A percentile compares a stretch with the other conserved stretches of the same genome.
phyloP scores from a whole-genome alignment of 176 grass and related monocot genomes.

The Bromus sterilis region DNA sequence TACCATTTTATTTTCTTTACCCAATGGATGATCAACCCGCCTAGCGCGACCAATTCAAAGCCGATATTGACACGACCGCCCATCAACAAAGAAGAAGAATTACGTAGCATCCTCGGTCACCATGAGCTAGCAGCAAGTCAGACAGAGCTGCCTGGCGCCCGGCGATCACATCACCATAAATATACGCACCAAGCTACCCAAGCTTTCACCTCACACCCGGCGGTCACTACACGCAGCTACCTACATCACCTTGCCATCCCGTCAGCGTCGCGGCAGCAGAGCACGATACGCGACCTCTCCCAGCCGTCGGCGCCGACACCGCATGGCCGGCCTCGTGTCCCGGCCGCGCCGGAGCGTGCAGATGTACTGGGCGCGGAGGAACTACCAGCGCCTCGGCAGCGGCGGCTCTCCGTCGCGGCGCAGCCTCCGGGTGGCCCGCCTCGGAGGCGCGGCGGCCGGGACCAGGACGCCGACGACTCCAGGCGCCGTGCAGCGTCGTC shows the following conservation, averaged over 20 bases:
- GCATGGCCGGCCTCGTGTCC: conserved; percentile 44
- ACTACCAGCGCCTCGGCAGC: conserved; percentile 36
- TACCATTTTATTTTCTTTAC: not conserved
- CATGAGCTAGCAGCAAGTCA: not conserved
- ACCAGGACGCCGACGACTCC: not conserved
- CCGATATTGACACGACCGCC: not conserved
- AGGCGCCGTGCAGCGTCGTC: not conserved
- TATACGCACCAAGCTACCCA: not conserved
- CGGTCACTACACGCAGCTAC: not conserved
- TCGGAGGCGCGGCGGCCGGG: conserved; percentile 6
- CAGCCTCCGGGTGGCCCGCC: conserved; percentile 18
- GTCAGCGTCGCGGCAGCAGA: not conserved
- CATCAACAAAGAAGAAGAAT: conserved; percentile 21
- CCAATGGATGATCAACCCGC: not conserved
- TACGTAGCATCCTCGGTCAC: not conserved
- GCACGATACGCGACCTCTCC: not conserved
- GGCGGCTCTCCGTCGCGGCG: conserved; percentile 27
- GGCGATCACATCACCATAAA: not conserved
- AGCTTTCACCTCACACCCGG: not conserved
- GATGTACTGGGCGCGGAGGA: conserved; percentile 40
- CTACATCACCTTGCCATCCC: not conserved
- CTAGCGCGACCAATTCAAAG: conserved; percentile 19
- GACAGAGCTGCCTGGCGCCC: not conserved
- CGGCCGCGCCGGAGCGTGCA: conserved; percentile 33
- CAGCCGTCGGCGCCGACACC: not conserved